Conservation (phyloP, 768 basidiomycete genomes). For the Serendipita indica region DNA sequence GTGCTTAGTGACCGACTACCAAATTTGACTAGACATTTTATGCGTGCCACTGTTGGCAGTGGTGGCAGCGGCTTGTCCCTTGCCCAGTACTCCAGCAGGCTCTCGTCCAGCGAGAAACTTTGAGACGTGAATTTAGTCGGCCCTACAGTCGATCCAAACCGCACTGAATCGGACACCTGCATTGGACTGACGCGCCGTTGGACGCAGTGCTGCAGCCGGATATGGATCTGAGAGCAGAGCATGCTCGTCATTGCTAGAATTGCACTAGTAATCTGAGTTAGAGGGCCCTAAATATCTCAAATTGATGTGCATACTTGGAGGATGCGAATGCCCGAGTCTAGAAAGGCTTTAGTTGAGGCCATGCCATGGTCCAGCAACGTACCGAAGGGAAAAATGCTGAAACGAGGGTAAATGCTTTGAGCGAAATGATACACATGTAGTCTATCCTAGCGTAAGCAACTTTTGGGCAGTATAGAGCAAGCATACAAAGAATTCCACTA, state of each 20-base stretch:
- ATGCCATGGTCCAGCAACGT: neutral
- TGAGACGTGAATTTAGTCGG: neutral
- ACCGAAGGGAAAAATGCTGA: neutral
- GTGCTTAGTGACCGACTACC: too few relatives aligned
- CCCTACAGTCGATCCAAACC: too few relatives aligned
- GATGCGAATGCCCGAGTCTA: neutral
- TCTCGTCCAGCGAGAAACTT: neutral
- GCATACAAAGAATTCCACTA: neutral
- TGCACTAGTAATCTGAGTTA: neutral
- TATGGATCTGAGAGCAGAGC: neutral
- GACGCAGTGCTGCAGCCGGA: neutral
- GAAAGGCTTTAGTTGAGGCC: neutral
- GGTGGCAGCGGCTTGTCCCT: conserved; percentile 3
- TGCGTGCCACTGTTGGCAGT: too few relatives aligned
- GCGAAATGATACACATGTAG: neutral
- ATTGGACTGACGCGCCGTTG: neutral
- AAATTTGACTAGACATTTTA: too few relatives aligned
- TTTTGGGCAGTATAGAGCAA: neutral
- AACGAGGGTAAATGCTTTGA: neutral
- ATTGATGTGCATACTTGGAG: neutral
- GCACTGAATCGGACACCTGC: too few relatives aligned
- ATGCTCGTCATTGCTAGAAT: neutral
- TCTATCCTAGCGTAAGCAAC: neutral
- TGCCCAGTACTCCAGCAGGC: neutral
- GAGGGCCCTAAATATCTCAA: neutral